A percentile compares a stretch with the other conserved stretches of the same genome.
Evolutionary conservation across 768 basidiomycete genomes (phyloP).

Genomic region (Tephrocybe sp.): DNA sequence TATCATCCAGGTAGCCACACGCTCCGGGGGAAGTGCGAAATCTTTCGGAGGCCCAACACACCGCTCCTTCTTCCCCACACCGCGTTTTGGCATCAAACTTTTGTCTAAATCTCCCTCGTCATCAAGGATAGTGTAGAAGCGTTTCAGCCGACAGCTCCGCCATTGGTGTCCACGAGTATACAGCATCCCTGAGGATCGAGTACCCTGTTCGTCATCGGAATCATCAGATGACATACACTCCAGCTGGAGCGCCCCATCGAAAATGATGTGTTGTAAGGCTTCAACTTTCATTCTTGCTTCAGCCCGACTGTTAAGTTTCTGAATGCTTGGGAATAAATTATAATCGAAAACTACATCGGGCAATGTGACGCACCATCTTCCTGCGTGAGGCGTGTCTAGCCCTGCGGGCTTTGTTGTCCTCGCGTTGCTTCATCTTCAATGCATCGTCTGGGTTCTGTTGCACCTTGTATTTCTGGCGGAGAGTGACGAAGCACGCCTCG

Average conservation of each 20-base stretch:
- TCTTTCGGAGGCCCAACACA: slow-evolving; percentile 54
- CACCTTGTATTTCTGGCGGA: slow-evolving; percentile 63
- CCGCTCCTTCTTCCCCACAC: slow-evolving; percentile 54
- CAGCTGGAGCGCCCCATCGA: slow-evolving; percentile 66
- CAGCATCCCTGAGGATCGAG: slow-evolving; percentile 35
- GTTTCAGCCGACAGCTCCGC: slow-evolving; percentile 64
- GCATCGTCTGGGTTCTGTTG: slow-evolving; percentile 34
- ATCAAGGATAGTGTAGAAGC: slow-evolving; percentile 61
- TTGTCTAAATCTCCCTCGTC: slow-evolving; percentile 48
- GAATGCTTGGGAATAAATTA: slow-evolving; percentile 3
- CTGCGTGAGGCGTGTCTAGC: slow-evolving; percentile 59
- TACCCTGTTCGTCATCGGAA: slow-evolving; percentile 51
- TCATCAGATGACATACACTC: slow-evolving; percentile 86
- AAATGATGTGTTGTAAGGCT: slow-evolving; percentile 57
- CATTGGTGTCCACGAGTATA: slow-evolving; percentile 60
- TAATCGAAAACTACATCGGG: not conserved
- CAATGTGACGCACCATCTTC: slow-evolving; percentile 49
- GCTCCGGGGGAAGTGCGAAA: slow-evolving; percentile 57
- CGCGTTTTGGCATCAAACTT: slow-evolving; percentile 51
- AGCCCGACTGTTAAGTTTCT: slow-evolving; percentile 71
- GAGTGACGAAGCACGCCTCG: slow-evolving; percentile 67
- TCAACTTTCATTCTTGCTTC: slow-evolving; percentile 53
- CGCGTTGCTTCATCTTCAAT: slow-evolving; percentile 39
- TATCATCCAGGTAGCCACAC: slow-evolving; percentile 73
- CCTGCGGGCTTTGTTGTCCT: slow-evolving; percentile 60